phyloP scores from a whole-genome alignment of 1,284 basidiomycete genomes.

The Austropuccinia psidii region DNA sequence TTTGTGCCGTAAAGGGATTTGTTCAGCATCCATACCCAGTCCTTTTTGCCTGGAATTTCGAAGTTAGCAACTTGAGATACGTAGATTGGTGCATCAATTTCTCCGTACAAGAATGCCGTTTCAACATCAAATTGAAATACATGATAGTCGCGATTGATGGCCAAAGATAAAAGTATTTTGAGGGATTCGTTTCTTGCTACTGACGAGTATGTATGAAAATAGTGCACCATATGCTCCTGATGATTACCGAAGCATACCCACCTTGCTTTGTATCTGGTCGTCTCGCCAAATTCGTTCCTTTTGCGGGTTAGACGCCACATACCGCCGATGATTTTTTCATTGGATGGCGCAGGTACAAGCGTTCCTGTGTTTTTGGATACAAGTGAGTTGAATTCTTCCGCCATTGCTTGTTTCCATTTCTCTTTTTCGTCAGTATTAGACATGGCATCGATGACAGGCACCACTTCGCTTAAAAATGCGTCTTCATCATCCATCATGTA shows the following conservation, averaged over 20 bases:
- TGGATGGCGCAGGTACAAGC: neutral
- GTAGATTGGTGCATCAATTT: neutral
- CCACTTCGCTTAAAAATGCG: neutral
- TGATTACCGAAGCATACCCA: slow-evolving; percentile 12
- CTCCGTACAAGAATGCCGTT: slow-evolving; percentile 1
- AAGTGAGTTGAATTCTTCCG: neutral
- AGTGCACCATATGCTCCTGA: slow-evolving; percentile 6
- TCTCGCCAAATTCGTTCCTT: neutral
- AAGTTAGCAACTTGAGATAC: neutral
- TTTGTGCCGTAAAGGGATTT: slow-evolving; percentile 11
- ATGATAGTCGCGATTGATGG: neutral
- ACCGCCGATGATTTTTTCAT: slow-evolving; percentile 11
- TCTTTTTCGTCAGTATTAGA: neutral
- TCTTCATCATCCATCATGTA: too few species aligned
- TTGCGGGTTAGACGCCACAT: slow-evolving; percentile 7
- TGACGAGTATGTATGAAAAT: neutral
- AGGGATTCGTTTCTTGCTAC: neutral
- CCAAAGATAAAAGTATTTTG: neutral
- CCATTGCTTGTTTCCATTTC: neutral
- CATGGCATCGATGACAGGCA: neutral
- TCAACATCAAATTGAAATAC: slow-evolving; percentile 11
- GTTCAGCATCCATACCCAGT: neutral
- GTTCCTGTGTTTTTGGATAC: neutral
- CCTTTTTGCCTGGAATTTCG: neutral
- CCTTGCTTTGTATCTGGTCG: neutral